Evolutionary conservation across 257 asterid genomes (phyloP).

Genomic region (Solanum bukasovii): DNA sequence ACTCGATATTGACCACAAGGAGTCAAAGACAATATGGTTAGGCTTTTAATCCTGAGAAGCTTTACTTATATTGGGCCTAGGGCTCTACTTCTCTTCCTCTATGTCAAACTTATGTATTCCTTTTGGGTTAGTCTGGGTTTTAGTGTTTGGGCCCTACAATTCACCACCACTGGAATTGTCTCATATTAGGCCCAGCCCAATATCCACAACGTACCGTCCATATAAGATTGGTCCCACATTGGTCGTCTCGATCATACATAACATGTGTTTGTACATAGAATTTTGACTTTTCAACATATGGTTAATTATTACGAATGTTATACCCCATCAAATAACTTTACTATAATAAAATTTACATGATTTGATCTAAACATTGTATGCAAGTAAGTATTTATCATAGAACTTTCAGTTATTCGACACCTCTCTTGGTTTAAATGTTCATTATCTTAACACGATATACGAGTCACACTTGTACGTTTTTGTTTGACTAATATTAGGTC

Average conservation of each 20-base stretch:
- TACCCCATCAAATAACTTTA: too few species aligned
- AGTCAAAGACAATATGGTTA: neutral
- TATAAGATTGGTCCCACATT: neutral
- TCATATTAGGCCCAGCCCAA: neutral
- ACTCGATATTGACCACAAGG: neutral
- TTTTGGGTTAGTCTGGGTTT: neutral
- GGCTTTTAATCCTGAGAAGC: neutral
- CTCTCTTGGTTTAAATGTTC: neutral
- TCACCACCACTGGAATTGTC: neutral
- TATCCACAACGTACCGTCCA: neutral
- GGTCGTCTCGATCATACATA: neutral
- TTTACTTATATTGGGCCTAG: neutral
- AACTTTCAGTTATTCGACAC: neutral
- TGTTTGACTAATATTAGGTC: neutral
- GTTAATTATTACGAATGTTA: neutral
- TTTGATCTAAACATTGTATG: neutral
- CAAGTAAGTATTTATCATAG: neutral
- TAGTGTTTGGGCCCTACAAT: neutral
- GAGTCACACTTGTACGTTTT: neutral
- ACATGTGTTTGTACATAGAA: neutral
- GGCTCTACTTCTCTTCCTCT: neutral
- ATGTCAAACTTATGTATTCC: neutral
- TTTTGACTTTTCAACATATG: neutral
- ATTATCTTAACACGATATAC: too few species aligned
- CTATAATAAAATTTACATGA: neutral